Evolutionary conservation across 2,329 filamentous ascomycete species (phyloP), one percentile per base, ranked within the genome.

Genomic region (Parasarocladium wereldwijsianum): DNA sequence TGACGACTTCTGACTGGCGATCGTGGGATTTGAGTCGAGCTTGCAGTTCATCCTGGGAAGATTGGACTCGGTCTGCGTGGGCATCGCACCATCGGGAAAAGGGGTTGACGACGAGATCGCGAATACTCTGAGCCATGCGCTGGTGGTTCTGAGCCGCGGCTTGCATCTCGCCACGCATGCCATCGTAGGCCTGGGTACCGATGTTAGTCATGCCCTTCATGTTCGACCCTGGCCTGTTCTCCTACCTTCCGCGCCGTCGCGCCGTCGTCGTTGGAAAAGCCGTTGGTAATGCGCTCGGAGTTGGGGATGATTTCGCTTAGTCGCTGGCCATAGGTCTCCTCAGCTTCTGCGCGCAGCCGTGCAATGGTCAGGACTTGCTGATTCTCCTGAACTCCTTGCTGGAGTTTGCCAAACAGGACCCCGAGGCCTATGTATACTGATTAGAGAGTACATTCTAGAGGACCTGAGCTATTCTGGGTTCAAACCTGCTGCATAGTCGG

Each of bases 61-160:
- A 83, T 50, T 93, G 82, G 34, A 98, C 73, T 40, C 90, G 81
- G 38, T 74, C 67, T 43, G 93, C 86, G 58, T 98, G 90, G 34
- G 87, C 80, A 44, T 94, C 87, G 58, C 86, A 93, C 90, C 90
- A 98, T 46, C 84, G 76, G 35, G 84, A 72, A 56, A 98, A 98
- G 6, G 90, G 92, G 43, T 79, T 81, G 16, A 98, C 80, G 29
- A 98, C 90, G 12, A 98, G 70, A 53, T 98, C 87, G 39, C 87
- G 80, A 47, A 98, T 96, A 51, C 85, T 94, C 49, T 85, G 83
- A 24, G 86, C 85, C 40, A 98, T 96, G 60, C 93, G 94, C 51
- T 77, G 79, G 64, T 98, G 90, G 53, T 75, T 93, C 44, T 76
- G 79, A 31, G 85, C 64, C 16, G 86, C 86, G 49, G 93, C 82